A percentile compares a stretch with the other conserved stretches of the same genome.
Conservation (phyloP, 768 basidiomycete species). For the Suillus plorans region DNA sequence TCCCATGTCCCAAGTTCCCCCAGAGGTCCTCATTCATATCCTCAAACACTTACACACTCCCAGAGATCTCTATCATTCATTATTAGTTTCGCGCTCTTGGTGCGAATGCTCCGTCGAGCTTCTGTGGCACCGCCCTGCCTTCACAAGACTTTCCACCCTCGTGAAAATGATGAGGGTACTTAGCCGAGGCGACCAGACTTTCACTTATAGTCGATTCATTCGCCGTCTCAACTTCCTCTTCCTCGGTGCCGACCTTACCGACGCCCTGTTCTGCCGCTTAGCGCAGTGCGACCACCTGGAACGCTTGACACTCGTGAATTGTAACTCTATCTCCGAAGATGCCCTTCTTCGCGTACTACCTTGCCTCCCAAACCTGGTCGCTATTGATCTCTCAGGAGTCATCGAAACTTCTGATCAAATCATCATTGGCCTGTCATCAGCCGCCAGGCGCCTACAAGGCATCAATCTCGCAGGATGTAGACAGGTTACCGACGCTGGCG, state of each 20-base stretch:
- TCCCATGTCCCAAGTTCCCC: constrained; percentile 71
- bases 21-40: constrained; percentile 91
- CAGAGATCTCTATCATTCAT: constrained; percentile 68
- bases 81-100: constrained; percentile 89
- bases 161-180: constrained; percentile 78
- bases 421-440: constrained; percentile 65
- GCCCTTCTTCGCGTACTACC: constrained; percentile 66
- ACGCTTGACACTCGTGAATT: constrained; percentile 84
- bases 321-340: constrained; percentile 62
- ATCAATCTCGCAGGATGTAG: constrained; percentile 88
- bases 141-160: constrained; percentile 68
- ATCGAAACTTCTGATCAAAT: constrained; percentile 67
- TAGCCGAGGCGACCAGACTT: constrained; percentile 62
- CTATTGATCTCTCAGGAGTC: constrained; percentile 82
- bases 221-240: constrained; percentile 87
- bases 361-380: constrained; percentile 73
- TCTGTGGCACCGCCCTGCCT: constrained; percentile 88
- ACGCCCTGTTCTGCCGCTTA: constrained; percentile 72
- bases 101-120: constrained; percentile 95
- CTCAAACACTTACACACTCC: constrained; percentile 78
- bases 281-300: constrained; percentile 78
- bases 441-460: constrained; percentile 80
- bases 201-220: constrained; percentile 86
- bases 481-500: constrained; percentile 72
- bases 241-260: constrained; percentile 66